These are phyloP conservation scores for Lactuca saligna DNA, from an alignment of 129 eudicot genomes.

Conservation along the genomic window DNA sequence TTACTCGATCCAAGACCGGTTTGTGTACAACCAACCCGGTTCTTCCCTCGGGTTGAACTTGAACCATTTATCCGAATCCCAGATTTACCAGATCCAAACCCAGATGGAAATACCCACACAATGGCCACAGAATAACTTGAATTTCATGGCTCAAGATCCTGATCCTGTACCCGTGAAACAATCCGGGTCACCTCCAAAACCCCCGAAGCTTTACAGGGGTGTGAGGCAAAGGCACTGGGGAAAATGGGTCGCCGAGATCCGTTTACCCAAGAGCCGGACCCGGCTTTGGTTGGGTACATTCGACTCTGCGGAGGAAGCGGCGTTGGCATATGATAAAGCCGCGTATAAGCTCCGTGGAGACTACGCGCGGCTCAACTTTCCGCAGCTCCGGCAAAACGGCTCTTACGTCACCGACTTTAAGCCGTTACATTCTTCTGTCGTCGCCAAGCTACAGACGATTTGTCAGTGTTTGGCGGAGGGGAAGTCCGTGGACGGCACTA, in stretches of 20 bases:
- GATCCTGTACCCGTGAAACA: slow-evolving; percentile 49
- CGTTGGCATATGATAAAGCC: slow-evolving; percentile 78
- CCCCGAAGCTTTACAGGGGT: slow-evolving; percentile 75
- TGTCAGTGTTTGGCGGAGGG: slow-evolving; percentile 57
- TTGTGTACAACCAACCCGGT: slow-evolving; percentile 33
- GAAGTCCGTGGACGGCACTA: slow-evolving; percentile 24
- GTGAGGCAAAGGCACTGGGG: slow-evolving; percentile 98
- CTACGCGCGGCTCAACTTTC: slow-evolving; percentile 72
- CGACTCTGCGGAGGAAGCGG: slow-evolving; percentile 82
- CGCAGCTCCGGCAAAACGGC: slow-evolving; percentile 43
- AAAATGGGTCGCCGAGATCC: slow-evolving; percentile 87
- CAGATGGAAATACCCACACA: slow-evolving; percentile 20
- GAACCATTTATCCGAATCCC: slow-evolving; percentile 46
- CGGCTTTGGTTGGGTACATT: slow-evolving; percentile 88
- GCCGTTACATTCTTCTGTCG: slow-evolving; percentile 76
- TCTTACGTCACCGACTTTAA: slow-evolving; percentile 32
- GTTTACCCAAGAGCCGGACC: slow-evolving; percentile 77
- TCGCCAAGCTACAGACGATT: slow-evolving; percentile 62
- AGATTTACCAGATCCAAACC: slow-evolving; percentile 38
- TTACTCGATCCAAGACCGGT: slow-evolving; percentile 32
- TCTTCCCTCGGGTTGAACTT: slow-evolving; percentile 44
- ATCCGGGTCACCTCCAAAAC: slow-evolving; percentile 50
- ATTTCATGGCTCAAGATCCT: slow-evolving; percentile 47
- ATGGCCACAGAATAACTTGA: slow-evolving; percentile 20
- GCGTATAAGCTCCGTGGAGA: slow-evolving; percentile 78